phyloP scores from a whole-genome alignment of 2,329 filamentous ascomycete genomes.

The Penicillium polonicum region DNA sequence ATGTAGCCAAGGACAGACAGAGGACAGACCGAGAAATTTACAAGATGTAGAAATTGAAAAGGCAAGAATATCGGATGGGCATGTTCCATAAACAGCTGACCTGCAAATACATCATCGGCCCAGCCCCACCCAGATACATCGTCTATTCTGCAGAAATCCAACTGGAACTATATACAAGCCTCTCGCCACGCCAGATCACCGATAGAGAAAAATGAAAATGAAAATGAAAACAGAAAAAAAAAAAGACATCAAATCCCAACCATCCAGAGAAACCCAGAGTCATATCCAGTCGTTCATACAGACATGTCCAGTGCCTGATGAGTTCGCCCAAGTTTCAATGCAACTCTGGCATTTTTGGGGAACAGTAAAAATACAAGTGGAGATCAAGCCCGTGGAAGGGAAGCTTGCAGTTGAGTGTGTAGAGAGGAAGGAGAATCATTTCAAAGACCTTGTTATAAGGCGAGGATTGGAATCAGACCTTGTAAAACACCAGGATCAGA shows the following conservation, averaged over 20 bases:
- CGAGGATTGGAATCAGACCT: conserved; percentile 11
- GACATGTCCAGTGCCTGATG: conserved; percentile 27
- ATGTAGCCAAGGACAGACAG: background rate
- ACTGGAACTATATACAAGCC: conserved; percentile 25
- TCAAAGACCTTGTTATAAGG: conserved; percentile 29
- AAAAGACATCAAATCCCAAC: conserved; percentile 19
- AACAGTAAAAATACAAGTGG: conserved; percentile 29
- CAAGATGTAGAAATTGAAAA: conserved; percentile 3
- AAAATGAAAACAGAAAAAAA: background rate
- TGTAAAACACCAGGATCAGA: conserved; percentile 13
- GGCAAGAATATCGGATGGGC: conserved; percentile 14
- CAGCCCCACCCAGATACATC: conserved; percentile 16
- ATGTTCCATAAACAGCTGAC: conserved; percentile 24
- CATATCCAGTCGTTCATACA: conserved; percentile 32
- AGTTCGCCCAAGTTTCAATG: conserved; percentile 18
- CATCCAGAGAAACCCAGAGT: conserved; percentile 25
- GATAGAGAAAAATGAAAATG: conserved; percentile 13
- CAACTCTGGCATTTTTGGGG: conserved; percentile 22
- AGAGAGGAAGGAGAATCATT: conserved; percentile 20
- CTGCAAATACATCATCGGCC: conserved; percentile 27
- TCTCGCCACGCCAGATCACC: conserved; percentile 16
- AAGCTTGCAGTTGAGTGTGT: conserved; percentile 5
- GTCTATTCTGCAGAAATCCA: conserved; percentile 12
- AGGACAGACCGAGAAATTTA: background rate
- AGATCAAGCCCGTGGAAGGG: conserved; percentile 5